Conservation (phyloP, 2,329 filamentous ascomycete genomes). For the Alternaria tenuissima region DNA sequence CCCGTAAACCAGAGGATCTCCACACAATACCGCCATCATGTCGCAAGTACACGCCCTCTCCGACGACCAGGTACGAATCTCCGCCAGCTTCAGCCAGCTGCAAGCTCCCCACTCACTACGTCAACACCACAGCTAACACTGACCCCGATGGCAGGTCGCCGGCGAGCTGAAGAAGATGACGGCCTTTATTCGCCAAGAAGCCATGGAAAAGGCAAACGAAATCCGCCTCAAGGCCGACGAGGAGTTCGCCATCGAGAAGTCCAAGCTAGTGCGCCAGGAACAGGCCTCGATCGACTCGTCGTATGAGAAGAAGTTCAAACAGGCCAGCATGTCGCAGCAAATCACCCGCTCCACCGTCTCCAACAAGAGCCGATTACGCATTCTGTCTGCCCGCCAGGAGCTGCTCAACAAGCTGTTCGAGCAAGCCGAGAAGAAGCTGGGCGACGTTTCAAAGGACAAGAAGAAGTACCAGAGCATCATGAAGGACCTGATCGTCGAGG, state of each 20-base stretch:
- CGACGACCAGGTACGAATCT: conserved; percentile 83
- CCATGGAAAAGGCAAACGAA: conserved; percentile 93
- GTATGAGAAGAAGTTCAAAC: conserved; percentile 99
- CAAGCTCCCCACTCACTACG: conserved; percentile 31
- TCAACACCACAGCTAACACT: conserved; percentile 42
- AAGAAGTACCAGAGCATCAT: conserved; percentile 77
- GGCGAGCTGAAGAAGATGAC: conserved; percentile 99
- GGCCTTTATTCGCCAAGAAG: conserved; percentile 99
- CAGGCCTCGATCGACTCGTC: conserved; percentile 88
- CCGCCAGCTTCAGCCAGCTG: conserved; percentile 23
- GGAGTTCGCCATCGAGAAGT: conserved; percentile 99
- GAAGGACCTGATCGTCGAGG: conserved; percentile 85
- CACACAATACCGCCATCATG: conserved; percentile 67
- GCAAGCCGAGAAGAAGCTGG: conserved; percentile 75
- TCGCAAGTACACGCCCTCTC: conserved; percentile 93
- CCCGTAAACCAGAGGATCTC: background rate
- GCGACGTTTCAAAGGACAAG: conserved; percentile 71
- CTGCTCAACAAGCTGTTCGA: conserved; percentile 91
- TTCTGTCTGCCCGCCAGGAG: conserved; percentile 87
- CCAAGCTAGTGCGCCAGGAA: conserved; percentile 96
- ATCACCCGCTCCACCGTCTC: conserved; percentile 95
- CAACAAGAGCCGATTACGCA: conserved; percentile 93
- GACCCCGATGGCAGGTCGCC: conserved; percentile 72
- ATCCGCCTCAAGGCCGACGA: conserved; percentile 99
- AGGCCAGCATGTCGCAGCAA: conserved; percentile 97